phyloP scores from a whole-genome alignment of 495 filamentous ascomycete species.

The Aspergillus haitiensis region DNA sequence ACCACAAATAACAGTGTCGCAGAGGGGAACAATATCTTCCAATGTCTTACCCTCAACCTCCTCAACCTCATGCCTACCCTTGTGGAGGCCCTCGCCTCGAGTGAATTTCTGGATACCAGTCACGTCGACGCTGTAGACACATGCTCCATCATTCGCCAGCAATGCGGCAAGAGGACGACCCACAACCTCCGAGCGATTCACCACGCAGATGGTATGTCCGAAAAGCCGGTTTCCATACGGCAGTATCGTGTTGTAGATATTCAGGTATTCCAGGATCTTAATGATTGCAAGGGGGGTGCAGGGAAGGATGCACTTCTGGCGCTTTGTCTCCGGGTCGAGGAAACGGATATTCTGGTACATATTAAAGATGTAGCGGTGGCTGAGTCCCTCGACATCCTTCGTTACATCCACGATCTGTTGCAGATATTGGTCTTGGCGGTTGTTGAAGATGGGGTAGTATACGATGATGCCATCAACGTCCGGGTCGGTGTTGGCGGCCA shows the following conservation, averaged over 20 bases:
- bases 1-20: conserved; percentile 91
- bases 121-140: conserved; percentile 91
- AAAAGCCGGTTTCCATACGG: conserved; percentile 91
- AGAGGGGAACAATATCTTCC: conserved; percentile 77
- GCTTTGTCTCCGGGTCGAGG: conserved; percentile 72
- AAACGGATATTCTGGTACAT: conserved; percentile 99
- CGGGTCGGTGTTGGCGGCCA: conserved; percentile 76
- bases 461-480: conserved; percentile 90
- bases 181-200: conserved; percentile 94
- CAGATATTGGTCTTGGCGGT: conserved; percentile 84
- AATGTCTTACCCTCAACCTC: conserved; percentile 73
- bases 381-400: conserved; percentile 96
- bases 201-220: conserved; percentile 88
- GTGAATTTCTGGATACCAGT: conserved; percentile 91
- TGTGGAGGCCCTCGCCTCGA: conserved; percentile 78
- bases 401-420: conserved; percentile 87
- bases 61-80: conserved; percentile 76
- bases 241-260: conserved; percentile 95
- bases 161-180: conserved; percentile 91
- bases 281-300: conserved; percentile 94
- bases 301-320: conserved; percentile 86
- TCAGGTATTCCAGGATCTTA: conserved; percentile 93
- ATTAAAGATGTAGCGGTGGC: conserved; percentile 93
- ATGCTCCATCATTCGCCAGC: conserved; percentile 93
- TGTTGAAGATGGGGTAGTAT: conserved; percentile 96